phyloP scores from a whole-genome alignment of 257 asterid genomes.

The Solanum sitiens region DNA sequence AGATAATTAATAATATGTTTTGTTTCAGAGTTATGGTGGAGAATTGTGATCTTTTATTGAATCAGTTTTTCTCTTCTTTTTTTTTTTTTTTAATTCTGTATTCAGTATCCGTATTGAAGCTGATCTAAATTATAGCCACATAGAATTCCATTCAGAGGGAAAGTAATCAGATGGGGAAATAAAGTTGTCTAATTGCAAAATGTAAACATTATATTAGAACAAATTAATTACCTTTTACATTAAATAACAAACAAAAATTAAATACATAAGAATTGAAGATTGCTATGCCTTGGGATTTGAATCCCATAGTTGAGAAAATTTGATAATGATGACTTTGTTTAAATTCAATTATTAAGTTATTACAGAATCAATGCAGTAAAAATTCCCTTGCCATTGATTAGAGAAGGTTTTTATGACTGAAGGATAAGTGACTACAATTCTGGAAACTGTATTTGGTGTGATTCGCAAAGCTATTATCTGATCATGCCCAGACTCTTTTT shows the following conservation, averaged over 20 bases:
- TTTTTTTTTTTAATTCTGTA: too few relatives aligned
- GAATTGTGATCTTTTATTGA: neutral
- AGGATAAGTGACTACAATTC: neutral
- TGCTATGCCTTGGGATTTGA: neutral
- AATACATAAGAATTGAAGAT: neutral
- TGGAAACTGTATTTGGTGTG: neutral
- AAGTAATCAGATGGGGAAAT: neutral
- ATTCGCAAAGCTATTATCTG: neutral
- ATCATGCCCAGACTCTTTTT: slow-evolving; percentile 72
- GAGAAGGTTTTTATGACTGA: neutral
- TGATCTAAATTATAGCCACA: neutral
- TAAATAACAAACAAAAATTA: neutral
- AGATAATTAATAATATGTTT: neutral
- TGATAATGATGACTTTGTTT: neutral
- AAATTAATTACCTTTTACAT: too few relatives aligned
- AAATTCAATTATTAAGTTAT: neutral
- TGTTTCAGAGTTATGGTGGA: neutral
- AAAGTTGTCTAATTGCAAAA: too few relatives aligned
- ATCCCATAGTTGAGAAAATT: neutral
- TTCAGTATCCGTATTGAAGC: neutral
- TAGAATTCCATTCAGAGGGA: too few relatives aligned
- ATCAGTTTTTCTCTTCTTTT: neutral
- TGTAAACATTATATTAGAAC: too few relatives aligned
- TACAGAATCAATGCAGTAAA: neutral
- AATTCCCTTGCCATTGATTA: neutral